Percentiles rank a stretch among this genome's conserved stretches.
Conservation (phyloP, 164 flowering plant species). For the Saururus chinensis region DNA sequence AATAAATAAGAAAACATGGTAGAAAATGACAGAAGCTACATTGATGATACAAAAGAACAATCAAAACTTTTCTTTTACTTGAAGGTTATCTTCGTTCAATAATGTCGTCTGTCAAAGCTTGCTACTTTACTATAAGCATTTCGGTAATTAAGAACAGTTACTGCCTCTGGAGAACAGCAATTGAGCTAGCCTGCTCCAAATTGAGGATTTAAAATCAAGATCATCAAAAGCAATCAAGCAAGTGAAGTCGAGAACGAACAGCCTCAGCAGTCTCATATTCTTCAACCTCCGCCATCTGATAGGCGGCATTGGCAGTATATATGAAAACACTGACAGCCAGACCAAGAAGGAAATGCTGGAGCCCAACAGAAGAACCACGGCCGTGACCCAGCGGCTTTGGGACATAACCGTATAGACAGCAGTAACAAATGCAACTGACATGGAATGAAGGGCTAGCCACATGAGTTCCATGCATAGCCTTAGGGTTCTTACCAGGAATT, state of each 20-base stretch:
- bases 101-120: too few species aligned
- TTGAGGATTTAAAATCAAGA: background rate
- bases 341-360: background rate
- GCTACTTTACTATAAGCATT: too few species aligned
- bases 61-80: too few species aligned
- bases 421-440: background rate
- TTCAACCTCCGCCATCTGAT: background rate
- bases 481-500: background rate
- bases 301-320: background rate
- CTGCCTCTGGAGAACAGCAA: background rate
- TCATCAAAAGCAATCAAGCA: background rate
- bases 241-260: background rate
- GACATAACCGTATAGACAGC: background rate
- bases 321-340: background rate
- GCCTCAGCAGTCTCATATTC: background rate
- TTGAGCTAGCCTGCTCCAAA: background rate
- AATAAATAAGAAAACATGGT: too few species aligned
- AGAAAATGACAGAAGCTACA: too few species aligned
- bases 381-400: background rate
- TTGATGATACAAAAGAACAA: too few species aligned
- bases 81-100: too few species aligned
- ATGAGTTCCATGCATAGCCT: background rate
- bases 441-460: background rate
- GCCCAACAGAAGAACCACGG: background rate
- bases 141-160: too few species aligned